Base-by-base conservation (phyloP, 108 stramenopile species). In the Heterococcus sp. region DNA sequence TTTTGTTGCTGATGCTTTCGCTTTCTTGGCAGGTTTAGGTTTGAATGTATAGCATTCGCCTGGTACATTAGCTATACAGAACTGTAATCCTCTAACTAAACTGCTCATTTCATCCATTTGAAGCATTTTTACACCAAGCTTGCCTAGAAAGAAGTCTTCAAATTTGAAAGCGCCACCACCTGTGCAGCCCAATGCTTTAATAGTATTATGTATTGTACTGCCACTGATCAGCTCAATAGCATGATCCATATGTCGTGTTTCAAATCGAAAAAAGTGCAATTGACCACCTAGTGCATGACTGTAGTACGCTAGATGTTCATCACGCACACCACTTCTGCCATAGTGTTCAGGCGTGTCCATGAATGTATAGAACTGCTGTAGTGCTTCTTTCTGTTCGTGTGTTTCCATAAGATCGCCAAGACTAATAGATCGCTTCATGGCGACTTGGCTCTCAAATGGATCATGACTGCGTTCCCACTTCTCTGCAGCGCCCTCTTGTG, bases 91-190 rank as follows among this genome's bases (percentile, higher is more conserved):
- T 27, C 93, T 90, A 38, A 99, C 96, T 33, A 99, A 75, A 77
- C 93, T 90, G 68, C 94, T 92, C 84, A 99, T 87, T 83, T 99
- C 98, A 72, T 96, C 95, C 84, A 95, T 92, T 79, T 95, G 95
- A 38, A 86, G 69, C 86, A 99, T 92, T 63, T 75, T 68, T 2
- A 99, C 95, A 2, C 93, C 96, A 4, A 97, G 75, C n/a, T 90
- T 75, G 68, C 88, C 73, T 46, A 92, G 87, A 89, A 94, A 94
- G 26, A 89, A 87, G 14, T 90, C 75, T 28, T 94, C 93, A 91
- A 90, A 99, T 85, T 99, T 99, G 89, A 94, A 96, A 11, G 97
- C 95, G 3, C 98, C 98, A 28, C 98, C 98, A 2, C 97, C 97
- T 1, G 96, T 98, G 75, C 89, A 90, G 0, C 87, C 88, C 35